These are phyloP conservation scores for Pterulicium gracile DNA, from an alignment of 1,284 basidiomycete species.

Conservation along the genomic window DNA sequence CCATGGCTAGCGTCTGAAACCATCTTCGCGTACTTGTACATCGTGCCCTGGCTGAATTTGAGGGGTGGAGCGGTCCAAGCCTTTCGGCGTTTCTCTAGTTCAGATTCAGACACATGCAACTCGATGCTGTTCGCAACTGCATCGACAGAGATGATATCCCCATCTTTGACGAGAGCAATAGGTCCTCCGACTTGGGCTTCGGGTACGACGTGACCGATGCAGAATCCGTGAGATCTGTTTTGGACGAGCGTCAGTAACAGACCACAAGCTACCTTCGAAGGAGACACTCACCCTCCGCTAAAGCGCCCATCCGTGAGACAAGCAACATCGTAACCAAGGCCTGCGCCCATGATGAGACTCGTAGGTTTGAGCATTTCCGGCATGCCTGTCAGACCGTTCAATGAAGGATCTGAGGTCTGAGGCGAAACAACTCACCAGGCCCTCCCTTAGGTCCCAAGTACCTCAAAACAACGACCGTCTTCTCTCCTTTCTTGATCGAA, in stretches of 20 bases:
- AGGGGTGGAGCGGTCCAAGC: constrained; percentile 76
- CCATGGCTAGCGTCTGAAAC: constrained; percentile 84
- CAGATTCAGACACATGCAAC: constrained; percentile 57
- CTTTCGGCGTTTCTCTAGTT: constrained; percentile 56
- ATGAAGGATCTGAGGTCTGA: constrained; percentile 7
- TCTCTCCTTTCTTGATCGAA: constrained; percentile 76
- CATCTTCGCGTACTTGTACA: constrained; percentile 81
- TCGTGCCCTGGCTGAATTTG: constrained; percentile 75
- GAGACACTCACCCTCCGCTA: constrained; percentile 68
- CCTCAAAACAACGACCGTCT: constrained; percentile 82
- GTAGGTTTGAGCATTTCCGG: constrained; percentile 93
- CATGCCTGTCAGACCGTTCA: constrained; percentile 50
- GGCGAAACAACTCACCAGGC: constrained; percentile 46
- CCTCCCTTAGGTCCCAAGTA: constrained; percentile 88
- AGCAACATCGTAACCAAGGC: constrained; percentile 83
- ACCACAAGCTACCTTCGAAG: too few species aligned
- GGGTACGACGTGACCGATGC: constrained; percentile 86
- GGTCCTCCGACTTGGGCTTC: constrained; percentile 87
- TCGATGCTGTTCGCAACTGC: constrained; percentile 79
- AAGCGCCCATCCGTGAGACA: constrained; percentile 92
- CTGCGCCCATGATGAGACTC: constrained; percentile 86
- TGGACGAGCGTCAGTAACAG: constrained; percentile 9
- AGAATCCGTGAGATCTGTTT: constrained; percentile 76
- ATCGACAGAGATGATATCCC: constrained; percentile 79
- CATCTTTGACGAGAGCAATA: constrained; percentile 84